These are phyloP conservation scores for Phytopythium montanum DNA, from an alignment of 352 stramenopile species.

Conservation along the genomic window DNA sequence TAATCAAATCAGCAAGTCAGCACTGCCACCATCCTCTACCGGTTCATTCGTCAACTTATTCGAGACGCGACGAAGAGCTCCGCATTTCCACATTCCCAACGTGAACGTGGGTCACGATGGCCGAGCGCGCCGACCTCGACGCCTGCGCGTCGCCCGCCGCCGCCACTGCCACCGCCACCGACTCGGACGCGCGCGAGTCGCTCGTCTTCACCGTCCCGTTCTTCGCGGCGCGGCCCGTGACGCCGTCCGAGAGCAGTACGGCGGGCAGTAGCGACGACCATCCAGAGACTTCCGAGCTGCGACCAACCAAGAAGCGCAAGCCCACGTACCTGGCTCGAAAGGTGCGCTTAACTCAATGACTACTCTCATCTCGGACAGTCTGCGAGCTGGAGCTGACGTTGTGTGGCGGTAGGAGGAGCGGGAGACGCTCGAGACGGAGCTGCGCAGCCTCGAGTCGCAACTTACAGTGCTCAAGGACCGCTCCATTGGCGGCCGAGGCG, in stretches of 20 bases:
- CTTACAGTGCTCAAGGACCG: slow-evolving; percentile 25
- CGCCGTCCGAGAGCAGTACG: not conserved
- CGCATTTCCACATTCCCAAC: too few relatives aligned
- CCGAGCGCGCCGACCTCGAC: not conserved
- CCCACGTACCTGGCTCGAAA: slow-evolving; percentile 21
- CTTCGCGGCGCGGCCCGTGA: not conserved
- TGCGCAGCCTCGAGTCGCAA: slow-evolving; percentile 24
- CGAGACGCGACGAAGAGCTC: too few relatives aligned
- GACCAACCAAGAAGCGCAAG: slow-evolving; percentile 22
- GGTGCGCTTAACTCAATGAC: not conserved
- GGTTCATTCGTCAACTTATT: too few relatives aligned
- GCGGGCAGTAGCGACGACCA: slow-evolving; percentile 4
- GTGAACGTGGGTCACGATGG: not conserved
- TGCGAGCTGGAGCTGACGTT: not conserved
- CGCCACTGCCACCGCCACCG: too few relatives aligned
- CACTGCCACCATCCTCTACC: too few relatives aligned
- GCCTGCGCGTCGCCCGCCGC: too few relatives aligned
- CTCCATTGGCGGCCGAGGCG: not conserved
- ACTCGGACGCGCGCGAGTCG: not conserved
- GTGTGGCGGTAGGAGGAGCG: not conserved
- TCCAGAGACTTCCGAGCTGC: not conserved
- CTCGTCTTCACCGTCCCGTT: slow-evolving; percentile 7
- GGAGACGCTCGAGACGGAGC: slow-evolving; percentile 15
- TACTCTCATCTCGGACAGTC: too few relatives aligned
- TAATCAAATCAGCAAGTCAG: too few relatives aligned